Evolutionary conservation across 2,329 filamentous ascomycete genomes (phyloP), one percentile per base, ranked within the genome.

Genomic region (Stemphylium lycopersici): DNA sequence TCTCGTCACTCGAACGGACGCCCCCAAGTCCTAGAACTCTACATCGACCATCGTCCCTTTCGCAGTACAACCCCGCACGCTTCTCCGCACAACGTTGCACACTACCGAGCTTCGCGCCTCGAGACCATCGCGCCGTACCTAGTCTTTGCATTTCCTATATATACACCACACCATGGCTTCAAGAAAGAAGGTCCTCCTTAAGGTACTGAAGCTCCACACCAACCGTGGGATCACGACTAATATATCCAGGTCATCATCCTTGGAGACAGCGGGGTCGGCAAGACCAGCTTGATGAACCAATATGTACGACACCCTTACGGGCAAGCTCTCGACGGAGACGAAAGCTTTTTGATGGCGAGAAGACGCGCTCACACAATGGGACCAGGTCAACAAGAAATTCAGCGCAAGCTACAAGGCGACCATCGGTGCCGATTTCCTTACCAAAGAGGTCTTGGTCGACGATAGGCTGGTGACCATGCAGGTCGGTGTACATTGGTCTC

Each of bases 201-300:
- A 95, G 89, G 90, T 93, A 82, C 65, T 73, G 12, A 36, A 56
- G 48, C 48, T 53, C 16, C 8, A 6, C 3, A 2, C 4, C 5
- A 10, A 15, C 38, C 4, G n/a, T 31, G n/a, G 15, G 18, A 15
- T 3, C 32, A 6, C 24, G 3, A 39, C 64, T 71, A 47, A 71
- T 48, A 55, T 48, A 45, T 43, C 31, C 52, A 98, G 93, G 93
- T 99, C 73, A 99, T 99, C 73, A 98, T 99, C 80, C 88, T 99
- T 68, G 95, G 95, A 70, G 95, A 99, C 79, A 98, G 93, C 79
- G 95, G 95, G 80, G 95, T 99, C 60, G 95, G 95, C 77, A 99
- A 99, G 85, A 99, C 95, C 58, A 97, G 92, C 79, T 87, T 99
- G 86, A 99, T 99, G 95, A 99, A 99, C 82, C 95, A 99, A 98